Conservation (phyloP, 2,329 filamentous ascomycete species). For the Fusarium subtropicale region DNA sequence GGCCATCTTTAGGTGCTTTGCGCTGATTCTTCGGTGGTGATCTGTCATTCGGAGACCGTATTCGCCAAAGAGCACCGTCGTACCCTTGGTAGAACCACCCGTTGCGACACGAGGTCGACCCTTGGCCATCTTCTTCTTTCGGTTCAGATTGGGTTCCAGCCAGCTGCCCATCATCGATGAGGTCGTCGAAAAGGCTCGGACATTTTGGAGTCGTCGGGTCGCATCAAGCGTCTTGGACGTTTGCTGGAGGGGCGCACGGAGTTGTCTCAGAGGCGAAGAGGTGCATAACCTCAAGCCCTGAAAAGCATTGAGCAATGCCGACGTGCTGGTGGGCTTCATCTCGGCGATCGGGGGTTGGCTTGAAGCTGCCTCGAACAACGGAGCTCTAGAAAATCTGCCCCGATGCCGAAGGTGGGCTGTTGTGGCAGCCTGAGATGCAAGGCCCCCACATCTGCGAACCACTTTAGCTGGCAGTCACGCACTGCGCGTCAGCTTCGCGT, state of each 20-base stretch:
- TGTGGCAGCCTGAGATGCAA: conserved; percentile 39
- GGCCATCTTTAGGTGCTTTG: conserved; percentile 86
- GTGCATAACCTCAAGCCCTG: conserved; percentile 61
- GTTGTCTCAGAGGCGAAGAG: conserved; percentile 55
- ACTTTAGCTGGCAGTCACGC: conserved; percentile 55
- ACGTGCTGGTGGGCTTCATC: conserved; percentile 61
- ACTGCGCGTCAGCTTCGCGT: conserved; percentile 62
- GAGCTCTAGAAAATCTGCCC: conserved; percentile 53
- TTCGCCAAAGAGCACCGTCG: conserved; percentile 95
- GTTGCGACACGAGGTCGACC: conserved; percentile 89
- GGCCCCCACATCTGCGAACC: conserved; percentile 27
- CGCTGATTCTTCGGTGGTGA: conserved; percentile 90
- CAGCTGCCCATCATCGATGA: conserved; percentile 72
- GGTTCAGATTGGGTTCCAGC: conserved; percentile 81
- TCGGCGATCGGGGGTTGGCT: conserved; percentile 46
- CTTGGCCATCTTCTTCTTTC: conserved; percentile 91
- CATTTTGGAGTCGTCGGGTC: conserved; percentile 57
- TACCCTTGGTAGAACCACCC: conserved; percentile 90
- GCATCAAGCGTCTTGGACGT: conserved; percentile 48
- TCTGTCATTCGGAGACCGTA: conserved; percentile 95
- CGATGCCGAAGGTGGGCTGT: conserved; percentile 17
- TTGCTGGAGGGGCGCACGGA: conserved; percentile 50
- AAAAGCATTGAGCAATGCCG: conserved; percentile 63
- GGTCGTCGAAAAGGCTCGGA: conserved; percentile 80
- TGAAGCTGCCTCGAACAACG: conserved; percentile 43